These are phyloP conservation scores for Penicillium lagena DNA, from an alignment of 495 filamentous ascomycete species.

Conservation along the genomic window DNA sequence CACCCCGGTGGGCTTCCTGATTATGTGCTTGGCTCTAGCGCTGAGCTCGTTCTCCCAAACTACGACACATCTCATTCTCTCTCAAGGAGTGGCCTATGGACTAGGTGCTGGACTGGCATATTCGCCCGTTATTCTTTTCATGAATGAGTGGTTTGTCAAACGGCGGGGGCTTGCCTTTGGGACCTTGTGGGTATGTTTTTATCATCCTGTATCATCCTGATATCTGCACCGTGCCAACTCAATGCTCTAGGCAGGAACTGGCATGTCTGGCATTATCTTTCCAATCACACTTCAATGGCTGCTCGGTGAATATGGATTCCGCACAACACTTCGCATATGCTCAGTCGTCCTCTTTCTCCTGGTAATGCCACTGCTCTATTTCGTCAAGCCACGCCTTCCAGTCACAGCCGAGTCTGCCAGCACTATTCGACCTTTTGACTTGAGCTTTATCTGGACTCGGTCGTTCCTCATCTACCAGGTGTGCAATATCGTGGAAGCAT, in stretches of 20 bases:
- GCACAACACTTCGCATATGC: constrained; percentile 45
- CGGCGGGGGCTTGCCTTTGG: constrained; percentile 45
- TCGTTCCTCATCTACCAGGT: constrained; percentile 47
- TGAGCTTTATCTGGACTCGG: constrained; percentile 39
- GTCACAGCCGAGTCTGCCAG: constrained; percentile 14
- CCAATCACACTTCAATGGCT: constrained; percentile 44
- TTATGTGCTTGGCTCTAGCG: constrained; percentile 33
- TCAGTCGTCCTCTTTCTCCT: constrained; percentile 36
- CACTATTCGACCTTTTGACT: constrained; percentile 1
- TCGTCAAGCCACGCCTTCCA: constrained; percentile 44
- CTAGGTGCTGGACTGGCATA: constrained; percentile 41
- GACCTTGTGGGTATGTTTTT: constrained; percentile 34
- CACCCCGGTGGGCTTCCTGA: constrained; percentile 31
- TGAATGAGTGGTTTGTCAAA: constrained; percentile 50
- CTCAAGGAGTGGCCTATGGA: constrained; percentile 46
- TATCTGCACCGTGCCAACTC: no score
- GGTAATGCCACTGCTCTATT: constrained; percentile 47
- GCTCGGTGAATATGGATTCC: constrained; percentile 44
- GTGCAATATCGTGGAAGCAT: constrained; percentile 47
- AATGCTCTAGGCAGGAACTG: constrained; percentile 29
- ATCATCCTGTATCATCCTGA: no score
- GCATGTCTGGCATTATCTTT: constrained; percentile 34
- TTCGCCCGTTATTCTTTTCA: constrained; percentile 37
- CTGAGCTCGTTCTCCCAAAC: constrained; percentile 38
- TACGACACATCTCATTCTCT: constrained; percentile 38